Conservation (phyloP, 2,329 filamentous ascomycete genomes). For the Thielaviopsis euricoi region DNA sequence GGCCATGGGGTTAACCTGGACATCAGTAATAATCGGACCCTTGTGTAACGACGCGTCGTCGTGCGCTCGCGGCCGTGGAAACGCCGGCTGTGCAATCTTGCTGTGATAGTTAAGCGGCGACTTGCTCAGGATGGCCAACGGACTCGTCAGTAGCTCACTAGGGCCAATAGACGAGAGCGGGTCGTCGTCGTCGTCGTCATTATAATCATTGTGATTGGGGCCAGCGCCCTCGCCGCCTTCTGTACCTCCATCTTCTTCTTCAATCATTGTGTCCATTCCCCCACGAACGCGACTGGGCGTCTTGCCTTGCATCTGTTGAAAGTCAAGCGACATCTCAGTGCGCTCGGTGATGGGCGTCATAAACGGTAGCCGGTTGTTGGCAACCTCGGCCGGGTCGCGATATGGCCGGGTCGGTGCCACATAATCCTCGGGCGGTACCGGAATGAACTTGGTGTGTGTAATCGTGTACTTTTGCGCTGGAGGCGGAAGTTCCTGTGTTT, state of each 20-base stretch:
- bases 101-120: constrained; percentile 25
- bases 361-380: constrained; percentile 85
- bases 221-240: too few relatives aligned
- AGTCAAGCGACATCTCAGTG: constrained; percentile 72
- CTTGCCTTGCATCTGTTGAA: constrained; percentile 45
- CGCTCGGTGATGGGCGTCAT: constrained; percentile 98
- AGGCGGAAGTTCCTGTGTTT: constrained; percentile 13
- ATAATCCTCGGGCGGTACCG: constrained; percentile 73
- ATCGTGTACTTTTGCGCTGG: constrained; percentile 26
- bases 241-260: constrained; percentile 20
- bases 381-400: constrained; percentile 61
- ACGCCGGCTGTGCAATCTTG: constrained; percentile 20
- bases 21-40: constrained; percentile 63
- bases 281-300: constrained; percentile 51
- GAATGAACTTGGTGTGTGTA: constrained; percentile 54
- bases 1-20: constrained; percentile 79
- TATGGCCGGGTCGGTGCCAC: constrained; percentile 64
- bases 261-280: constrained; percentile 13
- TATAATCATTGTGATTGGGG: too few relatives aligned
- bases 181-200: constrained; percentile 19
- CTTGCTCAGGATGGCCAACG: constrained; percentile 49
- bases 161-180: constrained; percentile 16
- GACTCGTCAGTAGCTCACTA: constrained; percentile 40
- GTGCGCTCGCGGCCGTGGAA: constrained; percentile 5
- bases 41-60: constrained; percentile 31